Evolutionary conservation across 768 basidiomycete species (phyloP).

Genomic region (Macrolepiota fuliginosa): DNA sequence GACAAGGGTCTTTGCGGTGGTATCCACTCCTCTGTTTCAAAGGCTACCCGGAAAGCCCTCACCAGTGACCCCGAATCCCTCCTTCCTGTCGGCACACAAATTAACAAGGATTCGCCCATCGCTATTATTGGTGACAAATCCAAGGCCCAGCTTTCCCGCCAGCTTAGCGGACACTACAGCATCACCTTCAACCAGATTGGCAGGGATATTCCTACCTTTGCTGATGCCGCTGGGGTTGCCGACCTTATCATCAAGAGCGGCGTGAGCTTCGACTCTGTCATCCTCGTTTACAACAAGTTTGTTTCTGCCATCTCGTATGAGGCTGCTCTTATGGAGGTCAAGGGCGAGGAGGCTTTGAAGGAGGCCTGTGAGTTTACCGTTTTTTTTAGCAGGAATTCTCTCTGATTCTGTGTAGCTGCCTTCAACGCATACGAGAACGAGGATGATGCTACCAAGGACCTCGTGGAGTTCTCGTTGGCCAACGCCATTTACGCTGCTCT

Average conservation of each 20-base stretch:
- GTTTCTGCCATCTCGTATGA: conserved; percentile 92
- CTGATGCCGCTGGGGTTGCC: conserved; percentile 91
- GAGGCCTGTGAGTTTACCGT: conserved; percentile 62
- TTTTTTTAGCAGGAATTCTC: neutral
- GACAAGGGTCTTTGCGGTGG: conserved; percentile 99
- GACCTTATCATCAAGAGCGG: conserved; percentile 88
- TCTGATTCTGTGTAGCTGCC: conserved; percentile 47
- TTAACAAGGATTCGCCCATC: conserved; percentile 63
- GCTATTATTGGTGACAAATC: conserved; percentile 97
- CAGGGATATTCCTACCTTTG: conserved; percentile 94
- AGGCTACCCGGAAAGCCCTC: conserved; percentile 78
- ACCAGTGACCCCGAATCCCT: conserved; percentile 49
- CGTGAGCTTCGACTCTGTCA: conserved; percentile 83
- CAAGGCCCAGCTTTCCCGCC: conserved; percentile 84
- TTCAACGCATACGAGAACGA: conserved; percentile 98
- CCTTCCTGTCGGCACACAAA: conserved; percentile 41
- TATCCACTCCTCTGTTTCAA: conserved; percentile 96
- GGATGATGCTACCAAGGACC: conserved; percentile 90
- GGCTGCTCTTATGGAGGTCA: conserved; percentile 68
- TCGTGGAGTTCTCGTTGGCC: conserved; percentile 93
- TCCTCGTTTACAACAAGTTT: conserved; percentile 82
- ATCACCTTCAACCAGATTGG: conserved; percentile 98
- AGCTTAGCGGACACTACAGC: conserved; percentile 59
- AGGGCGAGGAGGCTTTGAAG: conserved; percentile 77
- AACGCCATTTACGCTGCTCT: conserved; percentile 95